Evolutionary conservation across 1,284 basidiomycete species (phyloP), one percentile per base, ranked within the genome.

Genomic region (Inonotus hispidus): DNA sequence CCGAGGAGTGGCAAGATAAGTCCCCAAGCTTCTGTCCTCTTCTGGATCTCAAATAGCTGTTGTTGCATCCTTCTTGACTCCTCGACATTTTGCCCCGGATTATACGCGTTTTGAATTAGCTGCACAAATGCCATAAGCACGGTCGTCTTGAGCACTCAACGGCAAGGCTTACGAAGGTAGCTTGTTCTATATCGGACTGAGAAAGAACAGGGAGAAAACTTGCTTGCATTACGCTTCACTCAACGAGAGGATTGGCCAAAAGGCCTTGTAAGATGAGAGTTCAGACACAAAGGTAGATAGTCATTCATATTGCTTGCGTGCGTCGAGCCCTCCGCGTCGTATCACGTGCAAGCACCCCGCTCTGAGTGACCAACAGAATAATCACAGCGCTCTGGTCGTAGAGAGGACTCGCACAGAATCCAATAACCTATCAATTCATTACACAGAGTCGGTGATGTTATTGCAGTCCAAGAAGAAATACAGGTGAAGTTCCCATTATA

Each of bases 21-120:
- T 13, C 89, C 89, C 90, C 90, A 92, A 4, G 89, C 90, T 65
- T 84, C 81, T 53, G 81, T 82, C 61, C 80, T 75, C 66, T 85
- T 88, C 72, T 91, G 89, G 14, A 90, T 80, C 63, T 89, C 85
- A 63, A 88, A 85, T 3, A 91, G 77, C 60, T 90, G 85, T 58
- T 83, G 82, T 66, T 90, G 87, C 13, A 87, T 74, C n/a, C 77
- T 77, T 39, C 84, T 81, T 56, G 88, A 79, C 25, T 82, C 77
- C 37, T 85, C 84, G 0, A 84, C 77, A 16, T 81, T 70, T 39
- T 78, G 72, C 23, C 75, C 72, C 5, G 83, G 81, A 19, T 80
- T 74, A 66, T 87, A 87, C 2, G 83, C 84, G 69, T 83, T 82
- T 64, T 84, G 82, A 64, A 84, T 83, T 60, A 84, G 70, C 82